Evolutionary conservation across 2,329 filamentous ascomycete species (phyloP).

Genomic region (Colletotrichum liriopes): DNA sequence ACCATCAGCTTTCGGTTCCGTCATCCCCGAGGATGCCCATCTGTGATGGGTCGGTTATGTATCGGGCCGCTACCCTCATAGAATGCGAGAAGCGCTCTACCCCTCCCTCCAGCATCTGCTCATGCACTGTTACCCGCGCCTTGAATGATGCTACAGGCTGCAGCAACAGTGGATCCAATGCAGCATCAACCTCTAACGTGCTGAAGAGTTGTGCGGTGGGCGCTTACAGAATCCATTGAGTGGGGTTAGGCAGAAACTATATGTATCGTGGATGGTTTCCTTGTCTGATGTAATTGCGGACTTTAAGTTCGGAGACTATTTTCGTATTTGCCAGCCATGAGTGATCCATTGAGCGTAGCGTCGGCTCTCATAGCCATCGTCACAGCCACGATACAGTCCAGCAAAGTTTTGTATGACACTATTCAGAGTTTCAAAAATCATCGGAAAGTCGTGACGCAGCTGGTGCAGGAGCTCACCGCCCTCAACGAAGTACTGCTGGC

Average conservation of each 20-base stretch:
- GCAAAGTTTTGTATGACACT: background rate
- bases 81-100: background rate
- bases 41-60: background rate
- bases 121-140: background rate
- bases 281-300: background rate
- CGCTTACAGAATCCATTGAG: background rate
- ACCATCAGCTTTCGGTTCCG: too few relatives aligned
- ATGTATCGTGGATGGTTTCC: background rate
- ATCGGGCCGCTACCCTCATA: background rate
- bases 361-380: conserved; percentile 5
- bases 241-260: background rate
- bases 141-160: too few relatives aligned
- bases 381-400: background rate
- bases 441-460: conserved; percentile 5
- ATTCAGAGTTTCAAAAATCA: conserved; percentile 21
- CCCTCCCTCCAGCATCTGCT: background rate
- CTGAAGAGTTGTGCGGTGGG: background rate
- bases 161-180: background rate
- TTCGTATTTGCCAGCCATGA: conserved; percentile 4
- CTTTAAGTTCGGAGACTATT: background rate
- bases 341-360: background rate
- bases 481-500: conserved; percentile 14
- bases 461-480: conserved; percentile 12
- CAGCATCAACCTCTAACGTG: background rate
- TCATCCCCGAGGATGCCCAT: too few relatives aligned